Evolutionary conservation across 148 eudicot species (phyloP).

Genomic region (Camellia lanceoleosa): DNA sequence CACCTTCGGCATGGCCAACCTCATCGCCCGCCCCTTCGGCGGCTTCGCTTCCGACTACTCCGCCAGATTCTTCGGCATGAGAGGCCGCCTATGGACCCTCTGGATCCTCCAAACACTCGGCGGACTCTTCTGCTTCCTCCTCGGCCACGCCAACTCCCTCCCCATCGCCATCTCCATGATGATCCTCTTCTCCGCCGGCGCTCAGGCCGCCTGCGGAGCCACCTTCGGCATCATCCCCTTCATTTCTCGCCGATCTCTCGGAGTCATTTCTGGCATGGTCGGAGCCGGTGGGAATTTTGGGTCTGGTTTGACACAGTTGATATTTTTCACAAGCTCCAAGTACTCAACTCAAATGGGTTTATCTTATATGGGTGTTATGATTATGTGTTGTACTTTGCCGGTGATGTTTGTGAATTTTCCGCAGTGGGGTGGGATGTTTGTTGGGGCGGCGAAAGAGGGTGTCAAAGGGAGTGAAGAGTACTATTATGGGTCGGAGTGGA

Average conservation of each 20-base stretch:
- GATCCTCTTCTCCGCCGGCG: slow-evolving; percentile 48
- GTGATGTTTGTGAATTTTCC: slow-evolving; percentile 47
- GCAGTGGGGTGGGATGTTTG: slow-evolving; percentile 61
- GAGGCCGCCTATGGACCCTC: slow-evolving; percentile 76
- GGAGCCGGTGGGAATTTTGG: slow-evolving; percentile 63
- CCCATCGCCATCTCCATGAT: slow-evolving; percentile 28
- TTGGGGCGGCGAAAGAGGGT: slow-evolving; percentile 22
- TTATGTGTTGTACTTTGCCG: slow-evolving; percentile 43
- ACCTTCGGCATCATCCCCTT: slow-evolving; percentile 58
- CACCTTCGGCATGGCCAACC: slow-evolving; percentile 71
- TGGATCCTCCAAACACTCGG: slow-evolving; percentile 80
- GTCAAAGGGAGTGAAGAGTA: slow-evolving; percentile 27
- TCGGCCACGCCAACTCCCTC: slow-evolving; percentile 45
- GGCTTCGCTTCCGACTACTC: slow-evolving; percentile 60
- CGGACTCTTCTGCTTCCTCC: slow-evolving; percentile 55
- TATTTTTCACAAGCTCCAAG: slow-evolving; percentile 33
- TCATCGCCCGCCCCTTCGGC: slow-evolving; percentile 59
- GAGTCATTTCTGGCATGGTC: slow-evolving; percentile 48
- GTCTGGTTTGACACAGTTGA: slow-evolving; percentile 45
- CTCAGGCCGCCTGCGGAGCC: slow-evolving; percentile 59
- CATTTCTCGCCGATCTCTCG: slow-evolving; percentile 44
- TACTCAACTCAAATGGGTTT: slow-evolving; percentile 29
- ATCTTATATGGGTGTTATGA: slow-evolving; percentile 52
- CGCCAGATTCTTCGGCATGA: slow-evolving; percentile 63
- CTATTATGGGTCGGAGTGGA: slow-evolving; percentile 45